Percentiles rank a stretch among this genome's conserved stretches.
Conservation (phyloP, 108 stramenopile genomes). For the Stephanodiscus triporus region DNA sequence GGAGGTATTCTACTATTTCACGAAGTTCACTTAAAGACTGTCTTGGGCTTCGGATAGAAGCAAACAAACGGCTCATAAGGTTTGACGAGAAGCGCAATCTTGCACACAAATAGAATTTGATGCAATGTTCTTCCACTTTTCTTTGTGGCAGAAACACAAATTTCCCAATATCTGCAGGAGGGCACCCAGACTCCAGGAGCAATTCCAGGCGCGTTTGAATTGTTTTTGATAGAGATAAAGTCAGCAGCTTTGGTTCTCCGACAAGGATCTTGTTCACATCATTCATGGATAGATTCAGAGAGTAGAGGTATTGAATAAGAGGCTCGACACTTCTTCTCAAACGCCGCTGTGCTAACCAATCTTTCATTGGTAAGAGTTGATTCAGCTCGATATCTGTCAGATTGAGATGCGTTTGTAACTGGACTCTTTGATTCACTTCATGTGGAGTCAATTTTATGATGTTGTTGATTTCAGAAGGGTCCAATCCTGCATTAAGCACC, state of each 20-base stretch:
- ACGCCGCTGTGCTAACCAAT: constrained; percentile 16
- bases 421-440: constrained; percentile 12
- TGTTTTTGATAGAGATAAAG: constrained; percentile 19
- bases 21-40: constrained; percentile 6
- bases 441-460: background rate
- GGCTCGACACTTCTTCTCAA: constrained; percentile 2
- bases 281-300: constrained; percentile 9
- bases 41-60: background rate
- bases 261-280: constrained; percentile 27
- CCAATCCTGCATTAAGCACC: constrained; percentile 41
- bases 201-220: constrained; percentile 26
- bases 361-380: constrained; percentile 15
- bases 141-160: constrained; percentile 17
- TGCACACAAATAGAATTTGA: constrained; percentile 12
- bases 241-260: constrained; percentile 19
- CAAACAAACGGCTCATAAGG: constrained; percentile 20
- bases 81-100: constrained; percentile 21
- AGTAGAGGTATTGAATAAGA: constrained; percentile 17
- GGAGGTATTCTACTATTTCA: constrained; percentile 28
- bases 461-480: constrained; percentile 30
- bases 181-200: constrained; percentile 11
- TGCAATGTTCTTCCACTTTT: constrained; percentile 17
- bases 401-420: constrained; percentile 25
- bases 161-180: constrained; percentile 18
- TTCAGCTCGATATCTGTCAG: constrained; percentile 27